Conservation (phyloP, 306 rosid genomes). For the Benincasa hispida region DNA sequence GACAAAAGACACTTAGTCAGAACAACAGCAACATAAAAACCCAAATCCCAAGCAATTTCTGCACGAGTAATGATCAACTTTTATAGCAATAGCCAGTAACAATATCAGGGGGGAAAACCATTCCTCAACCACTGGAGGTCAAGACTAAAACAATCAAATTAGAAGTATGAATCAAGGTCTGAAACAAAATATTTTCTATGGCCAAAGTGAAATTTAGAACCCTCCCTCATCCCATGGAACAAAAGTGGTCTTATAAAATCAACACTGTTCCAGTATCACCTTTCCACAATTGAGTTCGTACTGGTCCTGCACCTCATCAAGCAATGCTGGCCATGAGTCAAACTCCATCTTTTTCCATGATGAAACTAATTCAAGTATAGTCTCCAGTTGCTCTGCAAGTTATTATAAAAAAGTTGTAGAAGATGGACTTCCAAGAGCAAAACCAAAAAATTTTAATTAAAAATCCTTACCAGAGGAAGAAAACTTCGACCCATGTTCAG, state of each 20-base stretch:
- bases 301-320: conserved; percentile 64
- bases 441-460: background rate
- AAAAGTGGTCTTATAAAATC: background rate
- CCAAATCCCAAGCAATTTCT: no score
- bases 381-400: conserved; percentile 46
- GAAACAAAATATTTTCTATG: background rate
- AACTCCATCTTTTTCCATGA: conserved; percentile 71
- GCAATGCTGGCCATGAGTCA: conserved; percentile 73
- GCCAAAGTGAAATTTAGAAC: background rate
- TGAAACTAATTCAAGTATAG: conserved; percentile 37
- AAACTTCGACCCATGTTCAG: conserved; percentile 59
- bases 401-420: conserved; percentile 9
- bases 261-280: conserved; percentile 25
- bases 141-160: background rate
- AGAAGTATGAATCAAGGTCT: background rate
- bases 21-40: background rate
- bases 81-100: no score
- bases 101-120: background rate
- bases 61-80: no score
- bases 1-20: background rate
- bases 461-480: conserved; percentile 37
- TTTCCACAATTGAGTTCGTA: conserved; percentile 64
- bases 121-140: background rate
- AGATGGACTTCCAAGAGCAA: background rate
- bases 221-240: conserved; percentile 2